phyloP scores from a whole-genome alignment of 306 rosid species.

The Fagus sylvatica region DNA sequence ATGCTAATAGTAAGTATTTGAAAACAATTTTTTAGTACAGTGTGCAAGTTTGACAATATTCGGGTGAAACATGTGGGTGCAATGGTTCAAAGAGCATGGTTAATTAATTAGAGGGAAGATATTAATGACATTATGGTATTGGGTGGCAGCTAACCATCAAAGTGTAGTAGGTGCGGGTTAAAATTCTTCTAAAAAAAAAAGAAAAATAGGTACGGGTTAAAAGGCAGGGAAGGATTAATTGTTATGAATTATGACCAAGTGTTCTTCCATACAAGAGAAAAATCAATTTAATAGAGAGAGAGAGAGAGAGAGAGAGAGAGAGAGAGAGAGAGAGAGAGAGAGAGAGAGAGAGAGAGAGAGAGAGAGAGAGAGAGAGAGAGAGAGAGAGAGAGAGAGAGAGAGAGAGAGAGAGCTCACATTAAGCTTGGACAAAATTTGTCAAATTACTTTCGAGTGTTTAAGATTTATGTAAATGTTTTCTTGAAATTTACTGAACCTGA shows the following conservation, averaged over 20 bases:
- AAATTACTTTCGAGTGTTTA: not conserved
- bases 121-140: too few species aligned
- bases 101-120: too few species aligned
- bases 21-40: too few species aligned
- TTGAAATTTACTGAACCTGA: conserved; percentile 6
- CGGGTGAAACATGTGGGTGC: too few species aligned
- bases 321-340: not conserved
- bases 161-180: too few species aligned
- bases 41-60: too few species aligned
- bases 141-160: too few species aligned
- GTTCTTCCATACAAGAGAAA: not conserved
- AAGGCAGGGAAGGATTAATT: not conserved
- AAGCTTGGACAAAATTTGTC: not conserved
- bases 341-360: not conserved
- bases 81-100: too few species aligned
- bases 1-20: not conserved
- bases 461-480: not conserved
- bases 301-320: not conserved
- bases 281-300: not conserved
- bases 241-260: not conserved
- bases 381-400: not conserved
- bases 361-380: not conserved
- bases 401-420: not conserved
- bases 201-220: too few species aligned
- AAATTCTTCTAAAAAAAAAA: too few species aligned